Conservation (phyloP, 139 green algal species). For the Pseudopediastrum boryanum region DNA sequence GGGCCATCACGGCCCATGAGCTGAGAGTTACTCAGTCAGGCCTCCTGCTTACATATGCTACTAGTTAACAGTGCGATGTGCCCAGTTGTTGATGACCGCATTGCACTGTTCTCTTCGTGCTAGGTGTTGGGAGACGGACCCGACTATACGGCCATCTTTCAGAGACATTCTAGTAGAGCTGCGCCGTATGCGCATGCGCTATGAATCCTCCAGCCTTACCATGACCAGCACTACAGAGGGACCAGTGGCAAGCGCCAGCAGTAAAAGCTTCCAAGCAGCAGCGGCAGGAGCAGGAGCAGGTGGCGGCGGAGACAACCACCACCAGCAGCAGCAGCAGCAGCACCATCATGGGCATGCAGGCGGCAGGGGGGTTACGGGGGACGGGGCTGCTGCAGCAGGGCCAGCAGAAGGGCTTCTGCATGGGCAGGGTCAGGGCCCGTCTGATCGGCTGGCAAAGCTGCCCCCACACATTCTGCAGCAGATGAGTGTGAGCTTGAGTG, state of each 20-base stretch:
- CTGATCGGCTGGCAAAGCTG: constrained; percentile 2
- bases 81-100: not conserved
- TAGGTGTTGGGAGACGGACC: constrained; percentile 58
- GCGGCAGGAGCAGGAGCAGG: not conserved
- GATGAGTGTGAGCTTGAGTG: not conserved
- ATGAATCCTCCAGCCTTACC: not conserved
- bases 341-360: not conserved
- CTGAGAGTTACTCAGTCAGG: not conserved
- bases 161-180: constrained; percentile 32
- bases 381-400: constrained; percentile 7
- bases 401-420: not conserved
- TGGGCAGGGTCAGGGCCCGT: not conserved
- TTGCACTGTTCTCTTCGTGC: not conserved
- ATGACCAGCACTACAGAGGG: constrained; percentile 15
- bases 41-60: not conserved
- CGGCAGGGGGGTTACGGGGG: not conserved
- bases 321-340: not conserved
- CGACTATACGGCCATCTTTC: constrained; percentile 35
- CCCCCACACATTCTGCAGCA: not conserved
- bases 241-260: not conserved
- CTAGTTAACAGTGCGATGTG: not conserved
- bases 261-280: not conserved
- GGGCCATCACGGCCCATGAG: not conserved
- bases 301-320: not conserved
- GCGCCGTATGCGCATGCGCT: constrained; percentile 27